Base-by-base conservation (phyloP, 805 yeast species). In the Pichia insulana region DNA sequence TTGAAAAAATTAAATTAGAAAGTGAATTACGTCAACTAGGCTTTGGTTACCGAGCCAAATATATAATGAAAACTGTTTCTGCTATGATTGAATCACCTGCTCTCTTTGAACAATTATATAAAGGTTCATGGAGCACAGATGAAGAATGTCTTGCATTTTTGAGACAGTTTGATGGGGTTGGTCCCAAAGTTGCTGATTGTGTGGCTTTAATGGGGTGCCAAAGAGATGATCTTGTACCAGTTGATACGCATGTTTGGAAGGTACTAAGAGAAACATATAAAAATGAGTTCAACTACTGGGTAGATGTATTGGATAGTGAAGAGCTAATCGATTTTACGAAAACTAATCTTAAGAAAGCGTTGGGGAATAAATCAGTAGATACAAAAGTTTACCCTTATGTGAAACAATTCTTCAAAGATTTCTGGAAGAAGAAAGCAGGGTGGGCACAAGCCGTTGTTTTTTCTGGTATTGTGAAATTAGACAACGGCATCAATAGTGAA, bases 391-490 rank as follows among this genome's bases (percentile, higher is more conserved):
- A 72, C 55, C 42, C 49, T 1, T 39, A 34, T 32, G 44, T 45
- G 8, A 48, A 41, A 28, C 13, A 11, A 20, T 48, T 48, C 80
- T 90, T 57, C 10, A 68, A 71, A 36, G 68, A 69, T 0, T 63
- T 79, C 35, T 92, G 96, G 90, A 97, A 96, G 0, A 74, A 74
- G 1, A 83, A 83, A 57, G 97, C 98, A 2, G 98, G 98, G 0
- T 92, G 98, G 98, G 97, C 97, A 0, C 98, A 90, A 55, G 83
- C 90, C n/a, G 87, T 90, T 10, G 67, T 89, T 44, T 89, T 89
- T 62, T 82, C 97, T 0, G 73, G 88, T 6, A 96, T 88, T 55
- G 69, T 89, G 42, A 63, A 64, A 39, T 68, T 85, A 44, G 74
- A 83, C 42, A 80, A 79, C 53, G 92, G 92, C 1, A 61, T 78